Base-by-base conservation (phyloP, 805 yeast genomes). In the Ogataea paraovalis region DNA sequence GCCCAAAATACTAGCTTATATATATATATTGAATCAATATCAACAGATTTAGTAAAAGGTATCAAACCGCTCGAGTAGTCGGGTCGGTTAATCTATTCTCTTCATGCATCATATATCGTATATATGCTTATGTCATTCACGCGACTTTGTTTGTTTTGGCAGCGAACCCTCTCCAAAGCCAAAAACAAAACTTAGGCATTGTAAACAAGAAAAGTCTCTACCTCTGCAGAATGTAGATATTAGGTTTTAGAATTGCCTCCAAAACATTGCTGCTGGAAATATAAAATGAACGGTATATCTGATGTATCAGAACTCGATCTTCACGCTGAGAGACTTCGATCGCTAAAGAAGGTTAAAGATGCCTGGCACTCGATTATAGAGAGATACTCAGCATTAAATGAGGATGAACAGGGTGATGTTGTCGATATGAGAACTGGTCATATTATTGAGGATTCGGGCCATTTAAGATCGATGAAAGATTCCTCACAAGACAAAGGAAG, bases 361-460 rank as follows among this genome's bases (percentile, higher is more conserved):
- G 54, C 55, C 32, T 83, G 88, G 88, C 67, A 70, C 20, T 66
- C 69, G 13, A 78, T 83, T 25, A 72, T 83, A 7, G 61, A 70
- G 2, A 78, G 76, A 57, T 81, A 82, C 57, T 68, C 78, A 3
- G 46, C 51, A 3, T 73, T 78, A 42, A 73, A 73, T 43, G 75
- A 75, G 30, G 68, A 69, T 4, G 69, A 70, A 16, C 82, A 80
- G 45, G 83, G 86, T 34, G 90, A 83, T 59, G 71, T 81, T 21
- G 66, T 83, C n/a, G 90, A 87, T 59, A 57, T 87, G 20, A 58
- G 61, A 9, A 80, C 89, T 0, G 91, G 92, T 0, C 71, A 75
- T 47, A 75, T 87, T 1, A 62, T 82, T 1, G 76, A 70, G 28
- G 90, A 87, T 56, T 74, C 78, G 44, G 96, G 96, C 2, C 95